Conservation (phyloP, 2,329 filamentous ascomycete genomes). For the Cytospora leucostoma region DNA sequence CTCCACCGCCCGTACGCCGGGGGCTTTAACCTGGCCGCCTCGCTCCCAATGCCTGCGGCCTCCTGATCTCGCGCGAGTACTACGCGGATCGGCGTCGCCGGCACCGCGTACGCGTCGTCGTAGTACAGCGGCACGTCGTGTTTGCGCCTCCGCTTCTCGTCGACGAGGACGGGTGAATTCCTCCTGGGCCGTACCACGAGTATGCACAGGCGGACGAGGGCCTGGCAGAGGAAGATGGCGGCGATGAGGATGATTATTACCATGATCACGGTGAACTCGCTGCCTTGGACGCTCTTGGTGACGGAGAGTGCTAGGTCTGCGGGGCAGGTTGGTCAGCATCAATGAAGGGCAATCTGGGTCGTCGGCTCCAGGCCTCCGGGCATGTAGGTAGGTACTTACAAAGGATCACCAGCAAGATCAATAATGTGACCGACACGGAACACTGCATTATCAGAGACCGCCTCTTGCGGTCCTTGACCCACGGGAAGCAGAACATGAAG, state of each 20-base stretch:
- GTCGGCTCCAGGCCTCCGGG: neutral
- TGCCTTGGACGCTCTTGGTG: constrained; percentile 61
- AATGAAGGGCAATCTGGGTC: neutral
- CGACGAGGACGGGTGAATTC: constrained; percentile 9
- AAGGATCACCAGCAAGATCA: constrained; percentile 59
- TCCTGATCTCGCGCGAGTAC: constrained; percentile 76
- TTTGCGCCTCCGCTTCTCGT: constrained; percentile 32
- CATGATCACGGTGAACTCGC: constrained; percentile 77
- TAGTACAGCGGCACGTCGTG: constrained; percentile 45
- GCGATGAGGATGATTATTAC: constrained; percentile 75
- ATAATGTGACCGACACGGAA: constrained; percentile 65
- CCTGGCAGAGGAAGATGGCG: constrained; percentile 79
- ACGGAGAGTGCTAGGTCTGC: constrained; percentile 75
- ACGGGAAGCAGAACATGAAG: constrained; percentile 58
- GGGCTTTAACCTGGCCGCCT: constrained; percentile 62
- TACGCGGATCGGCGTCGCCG: constrained; percentile 73
- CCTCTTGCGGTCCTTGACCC: constrained; percentile 55
- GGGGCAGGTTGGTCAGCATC: constrained; percentile 11
- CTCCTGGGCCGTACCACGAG: constrained; percentile 55
- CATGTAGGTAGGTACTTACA: constrained; percentile 55
- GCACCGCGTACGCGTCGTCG: constrained; percentile 68
- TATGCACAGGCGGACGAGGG: constrained; percentile 72
- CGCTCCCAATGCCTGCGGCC: constrained; percentile 56
- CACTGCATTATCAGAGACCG: constrained; percentile 60
- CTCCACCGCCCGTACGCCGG: constrained; percentile 87